Base-by-base conservation (phyloP, 2,329 filamentous ascomycete genomes). In the Diaporthe sp. region DNA sequence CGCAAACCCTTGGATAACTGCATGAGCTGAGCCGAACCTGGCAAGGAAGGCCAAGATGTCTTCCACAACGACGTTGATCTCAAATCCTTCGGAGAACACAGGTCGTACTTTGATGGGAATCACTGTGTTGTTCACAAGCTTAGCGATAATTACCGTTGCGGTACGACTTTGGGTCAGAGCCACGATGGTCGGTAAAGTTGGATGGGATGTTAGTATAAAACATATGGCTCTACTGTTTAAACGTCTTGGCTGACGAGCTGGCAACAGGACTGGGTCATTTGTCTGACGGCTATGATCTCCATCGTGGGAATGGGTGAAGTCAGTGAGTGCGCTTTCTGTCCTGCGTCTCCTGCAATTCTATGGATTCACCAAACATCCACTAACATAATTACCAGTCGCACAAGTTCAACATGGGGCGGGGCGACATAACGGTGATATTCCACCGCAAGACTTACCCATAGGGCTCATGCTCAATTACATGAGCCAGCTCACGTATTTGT, bases 381-480 rank as follows among this genome's bases (percentile, higher is more conserved):
- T 68, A 20, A 68, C 22, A 25, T 1, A 17, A 5, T 28, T 6
- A 15, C 28, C 20, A 68, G 65, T 68, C 39, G 65, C n/a, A 17
- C 65, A 68, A 53, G 65, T 68, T n/a, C 47, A 68, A 6, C 47
- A 68, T 12, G 65, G 65, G 4, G 65, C 65, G 22, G 88, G 88
- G 8, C 82, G 81, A 63, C 88, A 90, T 63, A 81, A 83, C 4
- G 84, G 83, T 17, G 85, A 88, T 75, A 84, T 89, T 58, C 78
- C 83, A 1, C 78, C 80, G 0, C 77, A 79, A 5, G 77, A 84
- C n/a, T 82, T 82, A 39, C 78, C 82, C 63, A 79, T 76, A 2
- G 87, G 84, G 3, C 81, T 86, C 78, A 85, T 85, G 75, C 75
- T 87, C 68, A 86, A 86, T 70, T 87, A 86, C 47, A 79, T 84